Conservation (phyloP, 257 asterid genomes). For the Petunia axillaris region DNA sequence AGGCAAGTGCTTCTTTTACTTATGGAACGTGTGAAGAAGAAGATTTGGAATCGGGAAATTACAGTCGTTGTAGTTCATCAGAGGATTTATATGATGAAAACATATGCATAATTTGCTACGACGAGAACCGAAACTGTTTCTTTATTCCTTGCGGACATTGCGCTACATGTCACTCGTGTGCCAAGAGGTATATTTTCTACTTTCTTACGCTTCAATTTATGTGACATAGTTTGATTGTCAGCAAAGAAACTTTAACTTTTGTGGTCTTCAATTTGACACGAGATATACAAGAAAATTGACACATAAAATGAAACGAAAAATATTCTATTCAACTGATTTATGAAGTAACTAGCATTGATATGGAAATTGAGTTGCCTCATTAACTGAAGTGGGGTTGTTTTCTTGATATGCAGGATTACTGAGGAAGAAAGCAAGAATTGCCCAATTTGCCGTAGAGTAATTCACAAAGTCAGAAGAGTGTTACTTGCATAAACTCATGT, state of each 20-base stretch:
- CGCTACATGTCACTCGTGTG: slow-evolving; percentile 60
- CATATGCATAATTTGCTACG: slow-evolving; percentile 74
- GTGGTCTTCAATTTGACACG: too few relatives aligned
- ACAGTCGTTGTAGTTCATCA: slow-evolving; percentile 37
- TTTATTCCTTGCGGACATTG: slow-evolving; percentile 79
- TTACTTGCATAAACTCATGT: slow-evolving; percentile 22
- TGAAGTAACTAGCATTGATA: not conserved
- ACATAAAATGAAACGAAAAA: not conserved
- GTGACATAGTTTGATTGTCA: too few relatives aligned
- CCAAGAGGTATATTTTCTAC: slow-evolving; percentile 46
- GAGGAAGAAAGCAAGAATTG: slow-evolving; percentile 47
- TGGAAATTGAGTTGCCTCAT: not conserved
- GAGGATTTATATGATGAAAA: slow-evolving; percentile 67
- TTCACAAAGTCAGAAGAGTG: slow-evolving; percentile 45
- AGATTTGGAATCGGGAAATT: slow-evolving; percentile 46
- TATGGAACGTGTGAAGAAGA: slow-evolving; percentile 52
- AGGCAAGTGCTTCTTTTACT: slow-evolving; percentile 32
- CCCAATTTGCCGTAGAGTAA: slow-evolving; percentile 52
- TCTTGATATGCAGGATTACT: slow-evolving; percentile 42
- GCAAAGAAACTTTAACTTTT: too few relatives aligned
- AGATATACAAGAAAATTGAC: not conserved
- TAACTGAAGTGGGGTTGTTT: not conserved
- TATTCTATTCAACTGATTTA: not conserved
- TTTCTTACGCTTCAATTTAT: not conserved
- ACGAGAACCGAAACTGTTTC: slow-evolving; percentile 54